Base-by-base conservation (phyloP, 2,329 filamentous ascomycete genomes). In the Xylariaceae sp. region DNA sequence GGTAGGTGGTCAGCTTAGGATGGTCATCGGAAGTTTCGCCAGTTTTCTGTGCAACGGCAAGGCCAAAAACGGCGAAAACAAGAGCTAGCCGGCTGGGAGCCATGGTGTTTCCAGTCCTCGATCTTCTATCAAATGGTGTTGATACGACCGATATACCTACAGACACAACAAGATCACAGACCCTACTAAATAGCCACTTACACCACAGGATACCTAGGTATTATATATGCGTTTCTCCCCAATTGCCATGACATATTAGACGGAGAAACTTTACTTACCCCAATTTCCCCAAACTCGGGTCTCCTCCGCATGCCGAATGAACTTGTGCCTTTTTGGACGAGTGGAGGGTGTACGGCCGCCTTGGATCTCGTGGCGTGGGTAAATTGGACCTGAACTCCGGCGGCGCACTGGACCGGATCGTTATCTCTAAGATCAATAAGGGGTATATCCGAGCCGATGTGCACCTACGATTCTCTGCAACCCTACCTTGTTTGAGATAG, bases 1-100 rank as follows among this genome's bases (percentile, higher is more conserved):
- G 74, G 69, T 75, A 81, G 2, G 78, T 81, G 2, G 71, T 76
- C 46, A 83, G 66, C 64, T 75, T 72, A 20, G 80, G 80, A 50
- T 83, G 79, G 23, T 73, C 72, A 60, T 83, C 80, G 3, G 73
- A 58, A 10, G 65, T 70, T 20, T 59, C 68, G 29, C 67, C 66
- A 14, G 72, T 73, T 42, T 67, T 71, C 59, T 75, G 73, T 20
- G 72, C 72, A 37, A 61, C 53, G 9, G 68, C 67, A 20, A 74
- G 65, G 32, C 71, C 69, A 18, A 71, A 32, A 41, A 71, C 61
- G 52, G 65, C 65, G 40, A 69, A 58, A 16, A 60, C 52, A 49
- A 71, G 47, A 26, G 62, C 50, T 6, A 70, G 48, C 54, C 61
- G 60, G 50, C 50, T 65, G 46, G 61, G 57, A 46, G 67, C 50